Percentiles rank a stretch among this genome's conserved stretches.
These are phyloP conservation scores for Suillus subluteus DNA, from an alignment of 768 basidiomycete genomes.

Conservation along the genomic window DNA sequence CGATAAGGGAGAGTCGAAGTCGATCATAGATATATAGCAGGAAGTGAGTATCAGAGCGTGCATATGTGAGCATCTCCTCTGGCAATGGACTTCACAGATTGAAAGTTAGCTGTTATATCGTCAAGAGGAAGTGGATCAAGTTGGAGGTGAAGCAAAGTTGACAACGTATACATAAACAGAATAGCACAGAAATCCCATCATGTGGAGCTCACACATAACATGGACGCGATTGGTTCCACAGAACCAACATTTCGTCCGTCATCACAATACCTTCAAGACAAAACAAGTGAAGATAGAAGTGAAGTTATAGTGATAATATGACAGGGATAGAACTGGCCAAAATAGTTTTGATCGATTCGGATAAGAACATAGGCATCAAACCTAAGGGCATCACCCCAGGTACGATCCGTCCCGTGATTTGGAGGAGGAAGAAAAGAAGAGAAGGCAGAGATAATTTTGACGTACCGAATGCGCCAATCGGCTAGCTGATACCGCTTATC, in stretches of 20 bases:
- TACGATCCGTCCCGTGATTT: background rate
- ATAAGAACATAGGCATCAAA: background rate
- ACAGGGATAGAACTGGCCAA: background rate
- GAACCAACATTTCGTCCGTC: background rate
- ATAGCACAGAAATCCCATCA: background rate
- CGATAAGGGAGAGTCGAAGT: conserved; percentile 85
- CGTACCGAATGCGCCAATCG: conserved; percentile 93
- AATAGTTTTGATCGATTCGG: background rate
- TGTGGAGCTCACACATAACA: background rate
- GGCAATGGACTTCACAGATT: conserved; percentile 66
- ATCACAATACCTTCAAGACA: background rate
- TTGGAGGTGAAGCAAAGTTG: background rate
- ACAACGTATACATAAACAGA: background rate
- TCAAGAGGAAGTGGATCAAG: background rate
- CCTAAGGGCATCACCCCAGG: background rate
- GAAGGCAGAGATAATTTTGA: conserved; percentile 6
- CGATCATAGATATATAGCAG: conserved; percentile 91
- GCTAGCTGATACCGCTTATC: conserved; percentile 98
- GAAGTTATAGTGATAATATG: background rate
- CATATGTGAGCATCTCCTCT: conserved; percentile 88
- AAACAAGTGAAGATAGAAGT: background rate
- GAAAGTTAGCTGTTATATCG: background rate
- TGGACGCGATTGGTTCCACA: background rate
- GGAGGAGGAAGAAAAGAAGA: background rate
- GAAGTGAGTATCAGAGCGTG: conserved; percentile 96